Evolutionary conservation across 1,139 yeast species (phyloP).

Genomic region (Ashbya aceris): DNA sequence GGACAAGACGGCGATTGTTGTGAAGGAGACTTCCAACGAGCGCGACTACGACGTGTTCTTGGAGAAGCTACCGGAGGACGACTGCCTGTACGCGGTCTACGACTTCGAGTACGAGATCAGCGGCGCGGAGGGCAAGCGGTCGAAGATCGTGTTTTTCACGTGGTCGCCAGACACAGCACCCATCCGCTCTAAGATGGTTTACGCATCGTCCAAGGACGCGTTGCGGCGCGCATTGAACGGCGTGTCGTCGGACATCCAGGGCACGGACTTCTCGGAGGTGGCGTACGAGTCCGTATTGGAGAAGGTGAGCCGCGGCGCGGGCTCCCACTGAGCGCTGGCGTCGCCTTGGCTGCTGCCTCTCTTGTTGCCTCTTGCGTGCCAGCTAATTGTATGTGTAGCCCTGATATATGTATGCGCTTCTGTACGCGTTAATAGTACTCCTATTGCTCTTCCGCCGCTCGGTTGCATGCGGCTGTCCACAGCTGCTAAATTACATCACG

Average conservation of each 20-base stretch:
- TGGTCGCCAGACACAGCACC: slow-evolving; percentile 99
- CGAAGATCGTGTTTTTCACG: slow-evolving; percentile 84
- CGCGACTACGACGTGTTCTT: slow-evolving; percentile 73
- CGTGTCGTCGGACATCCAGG: slow-evolving; percentile 88
- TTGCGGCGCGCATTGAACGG: slow-evolving; percentile 96
- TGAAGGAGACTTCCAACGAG: slow-evolving; percentile 71
- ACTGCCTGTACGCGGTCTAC: slow-evolving; percentile 92
- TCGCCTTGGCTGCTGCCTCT: too few species aligned
- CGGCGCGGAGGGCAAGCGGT: slow-evolving; percentile 90
- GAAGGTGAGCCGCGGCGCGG: slow-evolving; percentile 78
- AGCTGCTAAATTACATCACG: too few species aligned
- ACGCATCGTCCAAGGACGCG: slow-evolving; percentile 96
- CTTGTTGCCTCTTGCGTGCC: too few species aligned
- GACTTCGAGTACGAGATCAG: slow-evolving; percentile 91
- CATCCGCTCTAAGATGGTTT: slow-evolving; percentile 90
- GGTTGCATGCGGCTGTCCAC: too few species aligned
- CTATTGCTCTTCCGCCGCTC: too few species aligned
- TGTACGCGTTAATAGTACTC: too few species aligned
- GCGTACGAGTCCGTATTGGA: slow-evolving; percentile 88
- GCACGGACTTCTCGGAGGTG: slow-evolving; percentile 95
- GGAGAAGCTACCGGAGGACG: slow-evolving; percentile 86
- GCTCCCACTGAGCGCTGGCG: slow-evolving; percentile 37
- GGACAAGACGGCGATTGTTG: slow-evolving; percentile 81
- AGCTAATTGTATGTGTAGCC: too few species aligned
- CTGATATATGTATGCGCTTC: too few species aligned